Percentiles rank a stretch among this genome's conserved stretches.
These are phyloP conservation scores for Pythium graminicola DNA, from an alignment of 352 stramenopile species.

Conservation along the genomic window DNA sequence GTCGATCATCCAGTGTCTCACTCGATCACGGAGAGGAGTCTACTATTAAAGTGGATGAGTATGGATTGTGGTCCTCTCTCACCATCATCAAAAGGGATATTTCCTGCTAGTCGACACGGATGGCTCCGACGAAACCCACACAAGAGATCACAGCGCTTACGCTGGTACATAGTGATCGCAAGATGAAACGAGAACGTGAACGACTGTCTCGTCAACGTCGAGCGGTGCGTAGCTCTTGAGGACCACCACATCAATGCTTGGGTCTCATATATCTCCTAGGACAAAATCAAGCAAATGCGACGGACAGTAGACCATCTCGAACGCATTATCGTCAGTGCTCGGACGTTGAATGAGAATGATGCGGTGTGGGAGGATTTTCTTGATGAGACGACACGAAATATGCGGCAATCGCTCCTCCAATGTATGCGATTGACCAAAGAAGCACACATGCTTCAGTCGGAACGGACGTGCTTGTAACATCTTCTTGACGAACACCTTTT, in stretches of 20 bases:
- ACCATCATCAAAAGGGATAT: too few relatives aligned
- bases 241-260: too few relatives aligned
- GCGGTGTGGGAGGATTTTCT: constrained; percentile 9
- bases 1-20: too few relatives aligned
- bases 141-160: too few relatives aligned
- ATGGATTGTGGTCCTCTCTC: too few relatives aligned
- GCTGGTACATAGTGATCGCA: too few relatives aligned
- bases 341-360: background rate
- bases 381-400: too few relatives aligned
- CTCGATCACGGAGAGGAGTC: too few relatives aligned
- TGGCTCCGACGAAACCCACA: too few relatives aligned
- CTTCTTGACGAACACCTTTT: constrained; percentile 4
- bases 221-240: constrained; percentile 7
- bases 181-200: background rate
- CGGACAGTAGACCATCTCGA: background rate
- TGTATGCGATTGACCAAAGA: background rate
- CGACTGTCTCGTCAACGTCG: constrained; percentile 2
- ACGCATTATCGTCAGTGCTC: background rate
- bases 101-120: too few relatives aligned
- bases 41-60: too few relatives aligned
- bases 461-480: background rate
- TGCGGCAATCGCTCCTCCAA: too few relatives aligned
- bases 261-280: background rate
- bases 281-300: background rate
- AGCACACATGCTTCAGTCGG: background rate